Evolutionary conservation across 495 filamentous ascomycete species (phyloP).

Genomic region (Letharia lupina): DNA sequence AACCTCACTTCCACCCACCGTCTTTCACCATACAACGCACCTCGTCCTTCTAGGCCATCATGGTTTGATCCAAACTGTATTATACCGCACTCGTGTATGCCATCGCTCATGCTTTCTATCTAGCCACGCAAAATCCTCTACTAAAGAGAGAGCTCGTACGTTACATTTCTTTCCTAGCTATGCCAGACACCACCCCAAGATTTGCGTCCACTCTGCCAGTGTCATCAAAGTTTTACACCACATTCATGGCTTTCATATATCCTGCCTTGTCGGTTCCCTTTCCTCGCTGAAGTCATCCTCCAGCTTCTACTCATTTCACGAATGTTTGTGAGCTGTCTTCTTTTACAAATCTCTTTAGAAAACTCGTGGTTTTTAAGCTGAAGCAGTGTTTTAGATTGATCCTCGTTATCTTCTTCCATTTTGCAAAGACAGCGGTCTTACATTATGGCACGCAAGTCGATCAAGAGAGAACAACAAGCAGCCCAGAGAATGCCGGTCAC

Average conservation of each 20-base stretch:
- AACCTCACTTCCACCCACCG: conserved; percentile 7
- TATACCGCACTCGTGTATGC: neutral
- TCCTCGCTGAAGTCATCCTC: too few species aligned
- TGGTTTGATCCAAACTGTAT: neutral
- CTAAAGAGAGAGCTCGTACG: neutral
- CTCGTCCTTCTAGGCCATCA: neutral
- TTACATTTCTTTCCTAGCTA: neutral
- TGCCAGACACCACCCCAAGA: neutral
- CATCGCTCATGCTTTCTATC: neutral
- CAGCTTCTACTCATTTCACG: too few species aligned
- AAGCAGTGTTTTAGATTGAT: too few species aligned
- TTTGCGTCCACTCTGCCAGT: neutral
- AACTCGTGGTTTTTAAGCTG: too few species aligned
- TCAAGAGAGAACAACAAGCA: conserved; percentile 5
- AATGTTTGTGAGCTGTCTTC: too few species aligned
- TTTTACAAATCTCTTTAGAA: too few species aligned
- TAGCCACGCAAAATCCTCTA: neutral
- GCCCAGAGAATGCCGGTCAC: neutral
- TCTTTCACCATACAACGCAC: neutral
- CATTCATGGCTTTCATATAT: neutral
- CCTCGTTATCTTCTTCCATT: too few species aligned
- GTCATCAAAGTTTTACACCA: too few species aligned
- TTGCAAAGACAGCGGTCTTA: too few species aligned
- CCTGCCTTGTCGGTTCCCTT: neutral
- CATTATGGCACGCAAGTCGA: conserved; percentile 15